These are phyloP conservation scores for Cercophora newfieldiana DNA, from an alignment of 495 filamentous ascomycete genomes.

Conservation along the genomic window DNA sequence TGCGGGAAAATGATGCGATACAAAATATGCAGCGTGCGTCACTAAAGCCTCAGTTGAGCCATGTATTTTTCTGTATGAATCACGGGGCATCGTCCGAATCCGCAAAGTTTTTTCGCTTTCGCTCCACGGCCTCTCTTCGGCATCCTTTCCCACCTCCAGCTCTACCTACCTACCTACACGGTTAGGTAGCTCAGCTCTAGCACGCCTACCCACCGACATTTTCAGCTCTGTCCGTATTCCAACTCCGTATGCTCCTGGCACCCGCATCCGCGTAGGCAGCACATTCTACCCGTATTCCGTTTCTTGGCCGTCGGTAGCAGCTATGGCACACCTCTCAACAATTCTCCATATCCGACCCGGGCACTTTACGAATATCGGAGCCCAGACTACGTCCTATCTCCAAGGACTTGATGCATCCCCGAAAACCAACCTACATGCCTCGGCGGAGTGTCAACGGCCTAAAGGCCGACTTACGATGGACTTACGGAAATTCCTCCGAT, in stretches of 20 bases:
- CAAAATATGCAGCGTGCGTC: neutral
- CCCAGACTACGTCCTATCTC: neutral
- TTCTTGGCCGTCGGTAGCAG: neutral
- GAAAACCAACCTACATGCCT: neutral
- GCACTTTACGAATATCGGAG: neutral
- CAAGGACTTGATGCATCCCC: neutral
- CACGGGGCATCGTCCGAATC: neutral
- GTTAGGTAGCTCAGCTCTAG: neutral
- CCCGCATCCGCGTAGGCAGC: neutral
- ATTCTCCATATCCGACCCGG: neutral
- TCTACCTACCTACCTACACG: neutral
- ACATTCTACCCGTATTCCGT: neutral
- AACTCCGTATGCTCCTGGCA: neutral
- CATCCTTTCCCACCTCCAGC: neutral
- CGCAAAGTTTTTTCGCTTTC: neutral
- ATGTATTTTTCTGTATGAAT: neutral
- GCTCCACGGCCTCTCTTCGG: neutral
- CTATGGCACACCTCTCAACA: neutral
- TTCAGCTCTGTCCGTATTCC: constrained; percentile 1
- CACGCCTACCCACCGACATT: neutral
- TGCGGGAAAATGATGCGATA: neutral
- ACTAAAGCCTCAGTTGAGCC: neutral
- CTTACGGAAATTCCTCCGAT: neutral
- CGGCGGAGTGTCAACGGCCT: neutral
- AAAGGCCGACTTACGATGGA: neutral